Evolutionary conservation across 1,284 basidiomycete species (phyloP), one percentile per base, ranked within the genome.

Genomic region (Cerioporus squamosus): DNA sequence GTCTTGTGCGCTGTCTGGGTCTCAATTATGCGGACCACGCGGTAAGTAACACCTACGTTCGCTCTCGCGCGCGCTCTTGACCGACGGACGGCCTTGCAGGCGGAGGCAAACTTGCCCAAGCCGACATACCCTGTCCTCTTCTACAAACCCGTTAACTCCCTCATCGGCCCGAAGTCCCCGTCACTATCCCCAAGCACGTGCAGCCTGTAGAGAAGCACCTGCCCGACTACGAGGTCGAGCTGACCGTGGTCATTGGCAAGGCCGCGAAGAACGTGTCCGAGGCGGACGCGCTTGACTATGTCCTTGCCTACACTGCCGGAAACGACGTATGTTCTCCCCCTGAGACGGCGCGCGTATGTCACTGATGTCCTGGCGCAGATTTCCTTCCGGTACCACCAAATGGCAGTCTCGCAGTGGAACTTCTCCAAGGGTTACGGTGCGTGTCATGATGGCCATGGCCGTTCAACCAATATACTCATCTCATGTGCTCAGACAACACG

Each of bases 181-280:
- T 94, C 26, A 75, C 76, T n/a, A 83, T 95, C 44, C 92, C 93
- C 0, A 81, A 75, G 33, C 83, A 81, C 47, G 85, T 86, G 1
- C 84, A 88, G 65, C 93, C 93, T 23, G 80, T 87, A 2, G 80
- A 88, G 22, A 85, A 85, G 47, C 86, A 91, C 65, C 76, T 89
- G 2, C 83, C 92, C 0, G 95, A 97, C 74, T 97, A 94, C 69
- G 95, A 97, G 71, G 88, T 93, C 47, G 95, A 97, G 68, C 77
- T 97, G 14, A 91, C 86, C 38, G 83, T 96, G 62, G 88, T 97
- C 57, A 92, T 97, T 45, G 93, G 92, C 18, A 91, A 89, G 67
- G 71, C 84, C 0, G 89, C 90, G 47, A 91, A 89, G 75, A 76
- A 96, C 67, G 92, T 95, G 8, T 79, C 81, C 0, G 88, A 90